phyloP scores from a whole-genome alignment of 192 early-diverging fungal genomes.

The Rhizophagus prolifer region DNA sequence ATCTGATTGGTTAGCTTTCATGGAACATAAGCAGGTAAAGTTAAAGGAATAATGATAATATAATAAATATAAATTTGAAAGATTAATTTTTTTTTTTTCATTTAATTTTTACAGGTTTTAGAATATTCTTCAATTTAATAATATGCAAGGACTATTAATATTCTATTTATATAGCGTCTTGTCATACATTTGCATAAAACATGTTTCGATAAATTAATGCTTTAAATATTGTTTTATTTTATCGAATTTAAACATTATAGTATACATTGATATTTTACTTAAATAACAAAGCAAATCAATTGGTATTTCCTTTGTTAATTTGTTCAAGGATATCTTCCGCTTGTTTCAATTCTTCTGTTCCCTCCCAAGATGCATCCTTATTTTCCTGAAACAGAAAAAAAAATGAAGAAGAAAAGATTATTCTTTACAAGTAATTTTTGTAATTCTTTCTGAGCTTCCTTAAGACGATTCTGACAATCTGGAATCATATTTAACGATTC shows the following conservation, averaged over 20 bases:
- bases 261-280: too few species aligned
- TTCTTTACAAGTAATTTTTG: constrained; percentile 45
- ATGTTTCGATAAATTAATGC: too few species aligned
- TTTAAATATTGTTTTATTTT: too few species aligned
- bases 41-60: constrained; percentile 35
- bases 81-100: not conserved
- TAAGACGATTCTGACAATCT: constrained; percentile 54
- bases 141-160: not conserved
- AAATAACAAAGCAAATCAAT: too few species aligned
- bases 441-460: constrained; percentile 48
- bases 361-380: not conserved
- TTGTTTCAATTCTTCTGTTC: constrained; percentile 8
- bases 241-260: too few species aligned
- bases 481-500: constrained; percentile 63
- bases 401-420: not conserved
- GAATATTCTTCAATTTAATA: not conserved
- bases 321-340: constrained; percentile 11
- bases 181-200: too few species aligned
- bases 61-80: not conserved
- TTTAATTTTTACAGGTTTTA: not conserved
- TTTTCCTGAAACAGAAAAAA: not conserved
- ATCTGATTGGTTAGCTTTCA: constrained; percentile 96
- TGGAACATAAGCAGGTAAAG: constrained; percentile 60
- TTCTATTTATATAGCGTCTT: too few species aligned
- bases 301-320: not conserved